phyloP scores from a whole-genome alignment of 257 asterid species.

The Avicennia marina region DNA sequence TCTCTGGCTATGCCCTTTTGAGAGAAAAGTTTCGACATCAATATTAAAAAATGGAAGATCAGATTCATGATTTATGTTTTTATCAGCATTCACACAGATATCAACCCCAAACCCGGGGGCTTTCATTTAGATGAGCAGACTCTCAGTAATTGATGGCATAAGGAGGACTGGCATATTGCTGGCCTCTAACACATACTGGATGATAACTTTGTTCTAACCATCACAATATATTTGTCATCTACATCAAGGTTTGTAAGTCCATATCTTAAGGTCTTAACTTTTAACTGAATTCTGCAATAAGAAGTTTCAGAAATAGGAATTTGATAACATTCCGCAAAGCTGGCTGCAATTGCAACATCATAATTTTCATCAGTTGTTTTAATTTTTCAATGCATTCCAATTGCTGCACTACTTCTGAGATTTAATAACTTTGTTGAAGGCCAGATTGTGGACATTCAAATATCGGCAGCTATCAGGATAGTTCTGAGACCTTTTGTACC shows the following conservation, averaged over 20 bases:
- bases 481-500: constrained; percentile 62
- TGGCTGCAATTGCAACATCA: neutral
- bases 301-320: no score
- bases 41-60: no score
- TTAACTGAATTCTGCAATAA: no score
- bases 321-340: neutral
- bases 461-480: constrained; percentile 54
- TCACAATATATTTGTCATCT: no score
- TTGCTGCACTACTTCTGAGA: constrained; percentile 23
- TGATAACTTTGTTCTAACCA: no score
- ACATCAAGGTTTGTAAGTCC: no score
- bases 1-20: constrained; percentile 1
- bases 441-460: constrained; percentile 79
- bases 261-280: no score
- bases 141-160: no score
- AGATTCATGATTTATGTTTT: neutral
- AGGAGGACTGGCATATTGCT: no score
- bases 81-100: neutral
- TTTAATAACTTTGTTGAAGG: constrained; percentile 16
- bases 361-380: neutral
- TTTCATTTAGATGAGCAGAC: no score
- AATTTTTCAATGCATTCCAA: neutral
- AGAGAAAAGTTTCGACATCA: neutral
- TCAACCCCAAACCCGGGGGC: no score
- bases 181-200: no score